Base-by-base conservation (phyloP, 768 basidiomycete species). In the button mushroom (Agaricus bisporus) region DNA sequence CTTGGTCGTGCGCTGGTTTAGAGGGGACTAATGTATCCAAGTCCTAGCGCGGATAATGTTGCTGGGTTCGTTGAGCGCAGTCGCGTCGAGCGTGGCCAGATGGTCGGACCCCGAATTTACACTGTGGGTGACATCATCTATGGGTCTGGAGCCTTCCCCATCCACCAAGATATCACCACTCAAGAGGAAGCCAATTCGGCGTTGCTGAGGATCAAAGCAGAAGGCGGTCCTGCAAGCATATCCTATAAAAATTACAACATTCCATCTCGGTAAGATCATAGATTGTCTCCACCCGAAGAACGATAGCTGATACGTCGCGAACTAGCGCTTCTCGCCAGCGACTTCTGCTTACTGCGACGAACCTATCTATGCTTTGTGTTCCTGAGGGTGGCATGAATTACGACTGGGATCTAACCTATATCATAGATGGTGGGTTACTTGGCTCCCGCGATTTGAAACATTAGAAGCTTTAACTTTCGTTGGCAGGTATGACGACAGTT, bases 221-320 rank as follows among this genome's bases (percentile, higher is more conserved):
- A 89, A 63, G 86, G 85, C 29, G 87, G 87, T 3, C 76, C 80
- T 11, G 77, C 80, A 0, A 80, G 77, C 56, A 84, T 83, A 59
- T 88, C 86, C 7, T 88, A 89, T 64, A 89, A 89, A 68, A 89
- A 88, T 58, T 88, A 89, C 59, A 84, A 85, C 56, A 61, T 85
- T 15, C 86, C 87, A 15, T 79, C 79, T 20, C 75, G 83, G 83
- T 83, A 56, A 18, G 73, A 61, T 45, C 10, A 9, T n/a, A 11
- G 44, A 1, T 38, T 28, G 37, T 10, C 3, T 5, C 48, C 4
- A 14, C 11, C 18, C 35, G 32, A 36, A 17, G 17, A 7, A 35
- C 36, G 43, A 10, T n/a, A 20, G 0, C 7, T 48, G 11, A 51
- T 32, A 6, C 37, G 18, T 26, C 28, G 39, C 37, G 7, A n/a